phyloP scores from a whole-genome alignment of 495 filamentous ascomycete species.

The Xylaria telfairii region DNA sequence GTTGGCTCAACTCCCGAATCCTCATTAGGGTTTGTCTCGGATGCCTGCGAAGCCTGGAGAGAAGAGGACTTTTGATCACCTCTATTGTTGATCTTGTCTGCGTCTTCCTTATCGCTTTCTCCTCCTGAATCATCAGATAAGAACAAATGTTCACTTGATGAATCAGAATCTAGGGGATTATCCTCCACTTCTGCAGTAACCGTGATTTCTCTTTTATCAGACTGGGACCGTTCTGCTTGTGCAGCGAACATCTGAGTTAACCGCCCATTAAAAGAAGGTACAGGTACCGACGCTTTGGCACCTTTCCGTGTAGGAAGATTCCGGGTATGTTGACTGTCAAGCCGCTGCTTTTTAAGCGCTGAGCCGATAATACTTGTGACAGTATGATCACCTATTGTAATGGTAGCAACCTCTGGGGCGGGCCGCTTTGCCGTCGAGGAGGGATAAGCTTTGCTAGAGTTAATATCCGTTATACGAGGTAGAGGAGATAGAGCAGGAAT shows the following conservation, averaged over 20 bases:
- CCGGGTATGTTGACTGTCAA: constrained; percentile 26
- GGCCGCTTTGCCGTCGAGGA: constrained; percentile 57
- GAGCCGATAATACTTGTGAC: constrained; percentile 62
- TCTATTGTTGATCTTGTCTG: background rate
- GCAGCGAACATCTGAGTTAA: constrained; percentile 76
- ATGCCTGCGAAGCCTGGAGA: background rate
- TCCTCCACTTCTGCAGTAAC: constrained; percentile 29
- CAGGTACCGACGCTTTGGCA: constrained; percentile 33
- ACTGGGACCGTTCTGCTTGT: constrained; percentile 55
- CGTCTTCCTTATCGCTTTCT: constrained; percentile 24
- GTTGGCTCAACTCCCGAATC: background rate
- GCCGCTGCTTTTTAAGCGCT: constrained; percentile 47
- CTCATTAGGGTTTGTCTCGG: constrained; percentile 1
- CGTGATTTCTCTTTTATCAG: constrained; percentile 36
- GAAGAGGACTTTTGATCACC: background rate
- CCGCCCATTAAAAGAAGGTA: constrained; percentile 67
- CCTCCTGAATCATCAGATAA: constrained; percentile 40
- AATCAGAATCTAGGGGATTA: constrained; percentile 36
- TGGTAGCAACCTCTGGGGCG: constrained; percentile 78
- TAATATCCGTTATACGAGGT: constrained; percentile 42
- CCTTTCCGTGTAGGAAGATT: constrained; percentile 26
- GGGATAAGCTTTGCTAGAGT: constrained; percentile 29
- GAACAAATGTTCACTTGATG: constrained; percentile 42
- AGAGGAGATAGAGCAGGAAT: constrained; percentile 47
- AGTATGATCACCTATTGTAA: constrained; percentile 84